These are phyloP conservation scores for Beauveria pseudobassiana DNA, from an alignment of 2,329 filamentous ascomycete genomes.

Conservation along the genomic window DNA sequence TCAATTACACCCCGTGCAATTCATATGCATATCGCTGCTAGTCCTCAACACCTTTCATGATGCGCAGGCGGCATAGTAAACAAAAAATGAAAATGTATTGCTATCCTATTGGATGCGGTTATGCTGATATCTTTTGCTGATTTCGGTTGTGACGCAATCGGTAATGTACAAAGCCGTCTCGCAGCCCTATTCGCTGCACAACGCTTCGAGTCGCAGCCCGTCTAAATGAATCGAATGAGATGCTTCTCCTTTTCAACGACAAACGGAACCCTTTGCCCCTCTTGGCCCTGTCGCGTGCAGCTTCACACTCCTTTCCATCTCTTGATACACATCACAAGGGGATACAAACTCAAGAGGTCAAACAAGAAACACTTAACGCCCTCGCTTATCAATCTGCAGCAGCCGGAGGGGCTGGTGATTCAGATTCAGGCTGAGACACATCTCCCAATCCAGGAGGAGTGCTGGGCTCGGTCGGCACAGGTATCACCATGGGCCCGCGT, in stretches of 20 bases:
- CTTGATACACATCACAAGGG: background rate
- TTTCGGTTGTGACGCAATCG: background rate
- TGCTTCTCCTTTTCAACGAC: background rate
- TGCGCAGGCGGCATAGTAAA: background rate
- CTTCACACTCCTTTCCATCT: background rate
- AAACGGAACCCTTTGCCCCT: background rate
- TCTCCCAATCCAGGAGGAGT: slow-evolving; percentile 28
- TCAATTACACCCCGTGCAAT: too few relatives aligned
- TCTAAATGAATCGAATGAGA: background rate
- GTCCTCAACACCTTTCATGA: background rate
- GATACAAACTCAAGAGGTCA: background rate
- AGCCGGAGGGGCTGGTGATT: slow-evolving; percentile 11
- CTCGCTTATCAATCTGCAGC: background rate
- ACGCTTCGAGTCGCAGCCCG: background rate
- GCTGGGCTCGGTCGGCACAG: slow-evolving; percentile 28
- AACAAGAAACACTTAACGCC: background rate
- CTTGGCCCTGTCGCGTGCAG: background rate
- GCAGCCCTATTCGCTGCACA: background rate
- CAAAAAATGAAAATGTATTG: background rate
- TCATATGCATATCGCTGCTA: too few relatives aligned
- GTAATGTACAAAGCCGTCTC: slow-evolving; percentile 3
- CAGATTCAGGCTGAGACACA: slow-evolving; percentile 25
- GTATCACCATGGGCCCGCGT: slow-evolving; percentile 32
- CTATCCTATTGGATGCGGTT: background rate
- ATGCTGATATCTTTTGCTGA: slow-evolving; percentile 5